Conservation (phyloP, 2,329 filamentous ascomycete species). For the Huntiella moniliformis region DNA sequence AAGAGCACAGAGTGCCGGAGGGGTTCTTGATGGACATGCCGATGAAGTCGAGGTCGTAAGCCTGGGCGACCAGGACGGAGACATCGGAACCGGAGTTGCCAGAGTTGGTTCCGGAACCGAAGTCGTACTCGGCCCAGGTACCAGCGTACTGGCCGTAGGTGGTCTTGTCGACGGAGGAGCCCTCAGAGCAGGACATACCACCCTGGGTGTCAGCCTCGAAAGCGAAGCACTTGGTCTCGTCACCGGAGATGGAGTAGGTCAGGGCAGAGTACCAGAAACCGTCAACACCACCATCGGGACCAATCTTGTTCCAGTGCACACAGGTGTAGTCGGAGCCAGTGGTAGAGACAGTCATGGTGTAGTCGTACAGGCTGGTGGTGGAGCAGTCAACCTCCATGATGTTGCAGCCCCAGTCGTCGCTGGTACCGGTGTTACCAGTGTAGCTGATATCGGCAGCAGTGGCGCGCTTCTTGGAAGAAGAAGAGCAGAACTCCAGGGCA, state of each 20-base stretch:
- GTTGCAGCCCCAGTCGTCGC: constrained; percentile 31
- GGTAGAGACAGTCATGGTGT: constrained; percentile 25
- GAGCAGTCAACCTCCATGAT: constrained; percentile 24
- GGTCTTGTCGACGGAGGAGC: constrained; percentile 19
- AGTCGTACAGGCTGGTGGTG: constrained; percentile 24
- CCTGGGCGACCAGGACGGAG: constrained; percentile 27
- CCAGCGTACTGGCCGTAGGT: constrained; percentile 23
- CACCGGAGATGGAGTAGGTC: constrained; percentile 23
- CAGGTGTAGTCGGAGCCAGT: constrained; percentile 22
- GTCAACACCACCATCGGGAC: constrained; percentile 23
- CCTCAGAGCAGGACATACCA: constrained; percentile 25
- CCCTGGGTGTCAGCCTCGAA: constrained; percentile 30
- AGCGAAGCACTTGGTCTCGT: constrained; percentile 23
- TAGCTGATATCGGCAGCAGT: constrained; percentile 27
- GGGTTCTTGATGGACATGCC: constrained; percentile 22
- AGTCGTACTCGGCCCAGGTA: constrained; percentile 34
- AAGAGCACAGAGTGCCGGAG: constrained; percentile 24
- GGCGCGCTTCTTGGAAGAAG: constrained; percentile 26
- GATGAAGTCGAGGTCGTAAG: constrained; percentile 15
- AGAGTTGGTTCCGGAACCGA: constrained; percentile 26
- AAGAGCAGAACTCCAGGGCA: constrained; percentile 18
- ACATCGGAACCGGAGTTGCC: constrained; percentile 32
- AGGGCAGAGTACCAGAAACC: constrained; percentile 29
- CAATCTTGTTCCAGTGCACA: constrained; percentile 34
- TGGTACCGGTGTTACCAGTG: constrained; percentile 27